These are phyloP conservation scores for Eragrostis tef DNA, from an alignment of 202 grass and related monocot species.

Conservation along the genomic window DNA sequence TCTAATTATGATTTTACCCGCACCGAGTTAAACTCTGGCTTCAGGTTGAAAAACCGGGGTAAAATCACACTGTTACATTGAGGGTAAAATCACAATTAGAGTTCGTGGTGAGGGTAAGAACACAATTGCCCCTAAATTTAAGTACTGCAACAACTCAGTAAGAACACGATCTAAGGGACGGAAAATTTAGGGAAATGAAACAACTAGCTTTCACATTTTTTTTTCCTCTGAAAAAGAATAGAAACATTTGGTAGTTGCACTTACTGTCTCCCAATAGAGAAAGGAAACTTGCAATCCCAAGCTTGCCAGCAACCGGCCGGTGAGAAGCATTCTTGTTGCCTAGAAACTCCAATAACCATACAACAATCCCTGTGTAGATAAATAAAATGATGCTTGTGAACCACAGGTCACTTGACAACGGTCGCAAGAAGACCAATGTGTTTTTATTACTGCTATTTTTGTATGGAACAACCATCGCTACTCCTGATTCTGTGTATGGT, in stretches of 20 bases:
- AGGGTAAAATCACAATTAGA: too few relatives aligned
- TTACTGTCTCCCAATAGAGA: conserved; percentile 6
- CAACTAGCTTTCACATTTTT: background rate
- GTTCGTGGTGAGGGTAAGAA: too few relatives aligned
- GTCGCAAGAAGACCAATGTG: conserved; percentile 56
- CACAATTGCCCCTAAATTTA: too few relatives aligned
- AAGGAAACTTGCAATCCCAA: background rate
- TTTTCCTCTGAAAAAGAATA: background rate
- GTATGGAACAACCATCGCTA: conserved; percentile 70
- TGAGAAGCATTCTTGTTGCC: background rate
- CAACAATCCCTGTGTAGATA: conserved; percentile 56
- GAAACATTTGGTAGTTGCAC: background rate
- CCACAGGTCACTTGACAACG: conserved; percentile 58
- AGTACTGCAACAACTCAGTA: background rate
- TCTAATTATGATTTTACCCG: too few relatives aligned
- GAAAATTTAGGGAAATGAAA: background rate
- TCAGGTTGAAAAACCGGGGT: too few relatives aligned
- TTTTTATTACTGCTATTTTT: conserved; percentile 40
- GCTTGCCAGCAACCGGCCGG: background rate
- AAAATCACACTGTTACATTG: too few relatives aligned
- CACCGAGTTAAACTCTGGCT: too few relatives aligned
- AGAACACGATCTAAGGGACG: background rate
- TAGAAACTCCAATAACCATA: conserved; percentile 57
- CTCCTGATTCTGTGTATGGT: conserved; percentile 60
- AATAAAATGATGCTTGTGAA: conserved; percentile 52